Percentiles rank a stretch among this genome's conserved stretches.
Conservation (phyloP, 257 asterid genomes). For the Ehretia macrophylla region DNA sequence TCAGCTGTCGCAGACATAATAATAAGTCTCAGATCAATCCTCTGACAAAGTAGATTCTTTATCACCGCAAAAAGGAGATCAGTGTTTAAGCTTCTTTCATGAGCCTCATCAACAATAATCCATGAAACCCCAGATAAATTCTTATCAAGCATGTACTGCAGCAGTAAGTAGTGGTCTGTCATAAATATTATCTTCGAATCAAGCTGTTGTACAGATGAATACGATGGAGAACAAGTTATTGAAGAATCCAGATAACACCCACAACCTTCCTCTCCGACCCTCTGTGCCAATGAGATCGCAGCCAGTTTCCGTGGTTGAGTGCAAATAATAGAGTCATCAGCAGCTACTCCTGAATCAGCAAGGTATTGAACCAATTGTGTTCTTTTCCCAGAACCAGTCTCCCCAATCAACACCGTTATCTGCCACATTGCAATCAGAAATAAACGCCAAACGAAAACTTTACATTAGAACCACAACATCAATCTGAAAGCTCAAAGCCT, state of each 20-base stretch:
- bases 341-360: constrained; percentile 67
- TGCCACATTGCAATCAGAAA: constrained; percentile 18
- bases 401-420: constrained; percentile 79
- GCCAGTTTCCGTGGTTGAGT: constrained; percentile 98
- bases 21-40: constrained; percentile 67
- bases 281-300: constrained; percentile 65
- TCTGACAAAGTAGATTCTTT: constrained; percentile 61
- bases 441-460: too few relatives aligned
- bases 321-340: constrained; percentile 56
- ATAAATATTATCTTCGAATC: constrained; percentile 58
- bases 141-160: constrained; percentile 73
- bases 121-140: constrained; percentile 64
- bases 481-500: too few relatives aligned
- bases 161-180: constrained; percentile 90
- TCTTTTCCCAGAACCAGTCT: constrained; percentile 98
- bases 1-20: constrained; percentile 97
- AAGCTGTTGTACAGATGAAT: constrained; percentile 49
- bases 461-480: too few relatives aligned
- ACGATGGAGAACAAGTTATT: constrained; percentile 47
- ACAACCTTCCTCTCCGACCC: constrained; percentile 75
- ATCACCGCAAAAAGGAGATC: constrained; percentile 86
- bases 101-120: constrained; percentile 93
- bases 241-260: constrained; percentile 54
- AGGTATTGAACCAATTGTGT: constrained; percentile 93
- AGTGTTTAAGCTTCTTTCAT: constrained; percentile 91